Conservation (phyloP, 345 rosid species). For the Linum usitatissimum region DNA sequence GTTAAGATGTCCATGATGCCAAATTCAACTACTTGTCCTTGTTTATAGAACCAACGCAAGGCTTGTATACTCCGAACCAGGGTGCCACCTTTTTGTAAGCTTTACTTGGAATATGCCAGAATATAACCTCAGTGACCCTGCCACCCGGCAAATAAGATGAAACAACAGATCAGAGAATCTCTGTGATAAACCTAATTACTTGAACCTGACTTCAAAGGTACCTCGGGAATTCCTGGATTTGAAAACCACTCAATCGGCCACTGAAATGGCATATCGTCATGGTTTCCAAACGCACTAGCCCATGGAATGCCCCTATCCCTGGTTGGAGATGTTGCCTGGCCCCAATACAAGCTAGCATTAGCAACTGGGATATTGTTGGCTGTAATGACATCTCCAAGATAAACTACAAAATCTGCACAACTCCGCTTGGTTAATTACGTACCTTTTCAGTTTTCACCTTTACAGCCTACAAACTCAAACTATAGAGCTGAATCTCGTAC, state of each 20-base stretch:
- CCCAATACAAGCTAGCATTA: conserved; percentile 80
- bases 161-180: neutral
- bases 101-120: conserved; percentile 91
- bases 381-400: conserved; percentile 81
- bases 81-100: conserved; percentile 77
- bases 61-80: conserved; percentile 31
- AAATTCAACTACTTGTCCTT: conserved; percentile 69
- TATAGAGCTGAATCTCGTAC: neutral
- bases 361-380: conserved; percentile 62
- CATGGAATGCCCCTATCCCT: conserved; percentile 58
- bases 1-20: conserved; percentile 57
- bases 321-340: conserved; percentile 65
- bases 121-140: conserved; percentile 75
- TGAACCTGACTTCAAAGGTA: conserved; percentile 58
- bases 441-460: too few species aligned
- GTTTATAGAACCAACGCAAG: conserved; percentile 84
- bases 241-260: conserved; percentile 90
- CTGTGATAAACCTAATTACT: neutral
- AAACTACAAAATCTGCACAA: conserved; percentile 67
- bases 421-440: neutral
- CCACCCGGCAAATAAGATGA: neutral
- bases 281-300: conserved; percentile 77
- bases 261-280: conserved; percentile 63
- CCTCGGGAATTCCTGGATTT: conserved; percentile 51
- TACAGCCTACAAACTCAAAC: neutral